Evolutionary conservation across 2,329 filamentous ascomycete species (phyloP).

Genomic region (Botryotinia narcissicola): DNA sequence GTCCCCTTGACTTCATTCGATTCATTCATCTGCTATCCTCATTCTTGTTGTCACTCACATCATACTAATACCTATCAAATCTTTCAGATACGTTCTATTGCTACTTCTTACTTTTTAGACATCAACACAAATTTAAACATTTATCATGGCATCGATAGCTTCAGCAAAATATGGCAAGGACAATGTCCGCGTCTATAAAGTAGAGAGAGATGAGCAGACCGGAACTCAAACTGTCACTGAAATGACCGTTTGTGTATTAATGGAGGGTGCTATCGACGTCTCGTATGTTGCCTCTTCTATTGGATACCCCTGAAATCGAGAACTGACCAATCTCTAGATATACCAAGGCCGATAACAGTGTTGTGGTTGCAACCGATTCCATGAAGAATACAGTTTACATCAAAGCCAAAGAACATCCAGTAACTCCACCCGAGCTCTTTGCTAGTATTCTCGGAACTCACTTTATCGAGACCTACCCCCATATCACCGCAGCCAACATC

Average conservation of each 20-base stretch:
- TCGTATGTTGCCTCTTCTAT: slow-evolving; percentile 54
- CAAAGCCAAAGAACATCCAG: slow-evolving; percentile 87
- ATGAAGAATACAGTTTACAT: slow-evolving; percentile 99
- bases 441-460: slow-evolving; percentile 81
- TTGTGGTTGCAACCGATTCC: slow-evolving; percentile 93
- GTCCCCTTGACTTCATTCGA: slow-evolving; percentile 2
- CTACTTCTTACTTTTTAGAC: not conserved
- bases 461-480: slow-evolving; percentile 82
- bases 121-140: not conserved
- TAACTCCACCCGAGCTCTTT: slow-evolving; percentile 90
- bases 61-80: slow-evolving; percentile 5
- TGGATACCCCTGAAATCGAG: not conserved
- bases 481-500: slow-evolving; percentile 83
- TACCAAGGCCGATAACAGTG: slow-evolving; percentile 89
- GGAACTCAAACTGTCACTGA: slow-evolving; percentile 84
- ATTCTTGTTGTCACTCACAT: slow-evolving; percentile 13
- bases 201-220: slow-evolving; percentile 73
- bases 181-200: slow-evolving; percentile 97
- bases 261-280: slow-evolving; percentile 87
- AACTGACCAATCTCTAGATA: slow-evolving; percentile 56
- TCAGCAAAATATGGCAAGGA: slow-evolving; percentile 86
- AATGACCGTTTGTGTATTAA: slow-evolving; percentile 89
- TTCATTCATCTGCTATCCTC: not conserved
- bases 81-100: not conserved
- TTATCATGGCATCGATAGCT: slow-evolving; percentile 54